These are phyloP conservation scores for Hypseocharis bilobata DNA, from an alignment of 441 rosid genomes.

Conservation along the genomic window DNA sequence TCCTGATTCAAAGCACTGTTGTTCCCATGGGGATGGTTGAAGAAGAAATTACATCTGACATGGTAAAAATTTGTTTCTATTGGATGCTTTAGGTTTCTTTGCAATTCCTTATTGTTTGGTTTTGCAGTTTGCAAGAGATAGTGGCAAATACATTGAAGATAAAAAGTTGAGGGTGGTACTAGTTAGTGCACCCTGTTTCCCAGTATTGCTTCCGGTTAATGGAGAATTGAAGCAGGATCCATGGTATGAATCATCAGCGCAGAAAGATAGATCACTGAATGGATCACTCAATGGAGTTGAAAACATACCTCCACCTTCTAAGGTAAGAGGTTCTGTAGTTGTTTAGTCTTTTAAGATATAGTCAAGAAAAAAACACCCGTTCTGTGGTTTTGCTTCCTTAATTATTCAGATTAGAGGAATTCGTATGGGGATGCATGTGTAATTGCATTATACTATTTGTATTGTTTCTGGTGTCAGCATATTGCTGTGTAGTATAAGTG, in stretches of 20 bases:
- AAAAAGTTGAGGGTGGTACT: constrained; percentile 42
- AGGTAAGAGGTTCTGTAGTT: constrained; percentile 22
- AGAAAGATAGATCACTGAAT: constrained; percentile 17
- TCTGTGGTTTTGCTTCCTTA: neutral
- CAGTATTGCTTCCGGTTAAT: constrained; percentile 30
- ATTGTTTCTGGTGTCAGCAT: constrained; percentile 8
- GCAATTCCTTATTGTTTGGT: neutral
- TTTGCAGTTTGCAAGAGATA: constrained; percentile 40
- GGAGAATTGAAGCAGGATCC: constrained; percentile 36
- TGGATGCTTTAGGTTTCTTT: neutral
- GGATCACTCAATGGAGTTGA: constrained; percentile 32
- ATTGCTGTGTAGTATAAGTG: neutral
- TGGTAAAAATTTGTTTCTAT: constrained; percentile 22
- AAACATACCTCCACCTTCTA: constrained; percentile 32
- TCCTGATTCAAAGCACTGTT: constrained; percentile 36
- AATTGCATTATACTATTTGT: neutral
- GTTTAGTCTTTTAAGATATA: neutral
- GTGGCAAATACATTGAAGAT: constrained; percentile 37
- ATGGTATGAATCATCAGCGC: constrained; percentile 18
- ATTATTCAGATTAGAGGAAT: neutral
- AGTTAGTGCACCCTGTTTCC: constrained; percentile 29
- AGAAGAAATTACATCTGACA: constrained; percentile 33
- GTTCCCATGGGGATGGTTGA: constrained; percentile 34
- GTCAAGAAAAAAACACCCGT: neutral
- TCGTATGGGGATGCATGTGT: neutral